Conservation (phyloP, 176 grass and related monocot genomes). For the Hsuehochloa calcarea region DNA sequence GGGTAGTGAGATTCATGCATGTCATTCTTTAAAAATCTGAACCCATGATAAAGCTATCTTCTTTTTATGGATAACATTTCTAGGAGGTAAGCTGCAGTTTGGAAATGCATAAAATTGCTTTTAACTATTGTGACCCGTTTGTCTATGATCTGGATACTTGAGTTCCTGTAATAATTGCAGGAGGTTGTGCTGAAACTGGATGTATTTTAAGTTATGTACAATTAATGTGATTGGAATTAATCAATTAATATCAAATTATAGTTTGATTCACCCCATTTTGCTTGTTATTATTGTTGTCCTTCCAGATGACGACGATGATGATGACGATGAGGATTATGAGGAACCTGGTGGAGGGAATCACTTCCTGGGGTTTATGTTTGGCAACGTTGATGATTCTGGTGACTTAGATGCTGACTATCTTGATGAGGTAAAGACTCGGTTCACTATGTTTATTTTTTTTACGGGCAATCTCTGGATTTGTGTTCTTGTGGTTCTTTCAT, state of each 20-base stretch:
- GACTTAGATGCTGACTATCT: conserved; percentile 97
- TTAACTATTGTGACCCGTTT: not conserved
- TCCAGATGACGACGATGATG: conserved; percentile 72
- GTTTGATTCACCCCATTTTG: not conserved
- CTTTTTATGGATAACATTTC: not conserved
- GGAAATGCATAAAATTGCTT: not conserved
- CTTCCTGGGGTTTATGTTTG: conserved; percentile 96
- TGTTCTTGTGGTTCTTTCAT: not conserved
- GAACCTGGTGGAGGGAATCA: conserved; percentile 65
- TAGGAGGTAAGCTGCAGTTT: not conserved
- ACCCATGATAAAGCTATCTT: not conserved
- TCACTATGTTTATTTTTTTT: not conserved
- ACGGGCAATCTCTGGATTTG: not conserved
- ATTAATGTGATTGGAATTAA: not conserved
- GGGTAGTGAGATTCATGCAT: not conserved
- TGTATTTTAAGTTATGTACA: not conserved
- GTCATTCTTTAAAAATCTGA: not conserved
- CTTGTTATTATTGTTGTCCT: not conserved
- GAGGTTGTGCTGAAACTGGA: not conserved
- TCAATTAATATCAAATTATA: not conserved
- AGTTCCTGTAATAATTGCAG: not conserved
- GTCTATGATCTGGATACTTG: conserved; percentile 2
- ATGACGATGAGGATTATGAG: conserved; percentile 86
- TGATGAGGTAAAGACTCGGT: conserved; percentile 60
- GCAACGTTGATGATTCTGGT: conserved; percentile 93